Evolutionary conservation across 106 monocot genomes (phyloP).

Genomic region (Dactylorhiza incarnata): DNA sequence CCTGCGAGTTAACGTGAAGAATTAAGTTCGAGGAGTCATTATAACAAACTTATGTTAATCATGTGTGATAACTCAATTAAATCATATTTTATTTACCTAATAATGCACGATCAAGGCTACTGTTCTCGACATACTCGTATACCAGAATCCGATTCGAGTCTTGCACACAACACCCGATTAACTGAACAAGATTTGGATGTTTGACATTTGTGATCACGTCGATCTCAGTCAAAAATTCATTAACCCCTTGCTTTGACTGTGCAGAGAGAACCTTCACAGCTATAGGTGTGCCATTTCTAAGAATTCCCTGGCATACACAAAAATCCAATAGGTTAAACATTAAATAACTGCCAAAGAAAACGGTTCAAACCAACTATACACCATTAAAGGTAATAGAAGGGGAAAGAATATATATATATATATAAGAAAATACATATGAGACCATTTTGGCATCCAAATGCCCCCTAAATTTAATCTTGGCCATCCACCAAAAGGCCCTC

Average conservation of each 20-base stretch:
- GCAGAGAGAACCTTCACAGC: slow-evolving; percentile 45
- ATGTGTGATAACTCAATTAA: not conserved
- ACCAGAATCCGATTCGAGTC: slow-evolving; percentile 25
- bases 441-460: no score
- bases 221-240: slow-evolving; percentile 49
- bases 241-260: slow-evolving; percentile 39
- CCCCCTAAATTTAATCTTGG: no score
- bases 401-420: no score
- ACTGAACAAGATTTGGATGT: slow-evolving; percentile 42
- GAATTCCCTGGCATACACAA: slow-evolving; percentile 18
- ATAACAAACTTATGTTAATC: not conserved
- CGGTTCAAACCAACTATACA: no score
- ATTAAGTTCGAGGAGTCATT: not conserved
- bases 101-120: slow-evolving; percentile 28
- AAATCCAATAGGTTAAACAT: not conserved
- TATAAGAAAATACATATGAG: no score
- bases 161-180: slow-evolving; percentile 43
- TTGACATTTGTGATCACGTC: slow-evolving; percentile 30
- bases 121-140: slow-evolving; percentile 37
- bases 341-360: no score
- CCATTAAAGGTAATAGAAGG: no score
- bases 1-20: slow-evolving; percentile 13
- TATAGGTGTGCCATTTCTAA: slow-evolving; percentile 23
- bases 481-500: no score
- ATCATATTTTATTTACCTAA: slow-evolving; percentile 7